These are phyloP conservation scores for Flaveria robusta DNA, from an alignment of 129 eudicot genomes.

Conservation along the genomic window DNA sequence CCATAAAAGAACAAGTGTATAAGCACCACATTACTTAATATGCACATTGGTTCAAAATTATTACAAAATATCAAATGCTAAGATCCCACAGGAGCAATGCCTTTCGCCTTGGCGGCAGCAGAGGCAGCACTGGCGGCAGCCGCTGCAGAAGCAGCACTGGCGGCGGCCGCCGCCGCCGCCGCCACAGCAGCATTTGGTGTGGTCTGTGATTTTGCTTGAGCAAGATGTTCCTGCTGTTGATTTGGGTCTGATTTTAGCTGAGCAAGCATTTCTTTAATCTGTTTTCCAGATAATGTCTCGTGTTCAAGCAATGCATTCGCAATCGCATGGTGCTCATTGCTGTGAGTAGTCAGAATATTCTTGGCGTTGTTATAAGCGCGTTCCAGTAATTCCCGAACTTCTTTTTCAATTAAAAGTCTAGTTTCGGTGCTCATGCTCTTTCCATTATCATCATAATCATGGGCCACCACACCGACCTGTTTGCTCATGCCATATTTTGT, in stretches of 20 bases:
- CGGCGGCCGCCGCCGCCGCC: constrained; percentile 54
- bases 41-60: constrained; percentile 32
- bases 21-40: constrained; percentile 15
- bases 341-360: constrained; percentile 55
- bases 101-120: constrained; percentile 77
- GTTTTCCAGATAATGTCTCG: constrained; percentile 78
- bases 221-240: constrained; percentile 42
- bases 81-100: constrained; percentile 83
- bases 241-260: constrained; percentile 41
- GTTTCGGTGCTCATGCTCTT: constrained; percentile 97
- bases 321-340: constrained; percentile 73
- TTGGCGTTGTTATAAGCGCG: constrained; percentile 79
- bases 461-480: constrained; percentile 79
- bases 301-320: constrained; percentile 85
- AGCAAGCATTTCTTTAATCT: constrained; percentile 69
- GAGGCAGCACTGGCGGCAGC: constrained; percentile 60
- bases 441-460: constrained; percentile 85
- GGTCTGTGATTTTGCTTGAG: constrained; percentile 45
- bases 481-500: constrained; percentile 94
- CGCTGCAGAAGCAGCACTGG: constrained; percentile 22
- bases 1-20: constrained; percentile 16
- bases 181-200: constrained; percentile 56
- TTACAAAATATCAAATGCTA: constrained; percentile 40
- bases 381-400: constrained; percentile 69
- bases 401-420: constrained; percentile 73